Conservation (phyloP, 768 basidiomycete genomes). For the Suillus plorans region DNA sequence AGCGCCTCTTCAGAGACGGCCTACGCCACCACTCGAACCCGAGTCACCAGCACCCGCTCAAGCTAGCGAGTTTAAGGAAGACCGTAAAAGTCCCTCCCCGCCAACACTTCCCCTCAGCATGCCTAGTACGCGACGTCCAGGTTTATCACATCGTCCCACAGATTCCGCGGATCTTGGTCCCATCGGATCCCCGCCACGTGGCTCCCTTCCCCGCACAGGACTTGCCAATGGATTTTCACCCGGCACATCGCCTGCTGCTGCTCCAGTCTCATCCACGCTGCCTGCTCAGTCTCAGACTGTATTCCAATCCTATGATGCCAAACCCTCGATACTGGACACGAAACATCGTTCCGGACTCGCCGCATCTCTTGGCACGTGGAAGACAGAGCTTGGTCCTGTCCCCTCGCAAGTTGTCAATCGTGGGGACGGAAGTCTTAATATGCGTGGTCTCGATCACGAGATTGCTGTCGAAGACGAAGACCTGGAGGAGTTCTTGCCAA, state of each 20-base stretch:
- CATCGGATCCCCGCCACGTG: constrained; percentile 75
- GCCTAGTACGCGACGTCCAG: constrained; percentile 44
- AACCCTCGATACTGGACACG: constrained; percentile 47
- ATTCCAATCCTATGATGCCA: constrained; percentile 76
- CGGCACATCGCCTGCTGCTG: constrained; percentile 54
- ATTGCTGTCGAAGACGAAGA: constrained; percentile 70
- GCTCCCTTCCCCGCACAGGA: constrained; percentile 35
- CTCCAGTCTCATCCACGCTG: constrained; percentile 28
- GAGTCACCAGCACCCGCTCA: constrained; percentile 11
- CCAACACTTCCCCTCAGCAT: constrained; percentile 54
- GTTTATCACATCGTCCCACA: constrained; percentile 35
- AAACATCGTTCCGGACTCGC: constrained; percentile 52
- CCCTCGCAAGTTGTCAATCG: constrained; percentile 17
- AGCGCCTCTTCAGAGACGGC: constrained; percentile 37
- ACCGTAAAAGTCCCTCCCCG: constrained; percentile 38
- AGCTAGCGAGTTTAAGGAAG: constrained; percentile 18
- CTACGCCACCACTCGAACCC: not conserved
- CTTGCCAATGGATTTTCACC: constrained; percentile 50
- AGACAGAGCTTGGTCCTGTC: constrained; percentile 23
- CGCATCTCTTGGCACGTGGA: constrained; percentile 56
- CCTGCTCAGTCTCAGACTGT: constrained; percentile 42
- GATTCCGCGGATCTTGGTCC: constrained; percentile 68
- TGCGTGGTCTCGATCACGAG: constrained; percentile 35
- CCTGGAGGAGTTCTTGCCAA: constrained; percentile 86
- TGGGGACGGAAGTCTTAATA: constrained; percentile 12